Percentiles rank a stretch among this genome's conserved stretches.
These are phyloP conservation scores for Xylaria sp. DNA, from an alignment of 2,329 filamentous ascomycete species.

Conservation along the genomic window DNA sequence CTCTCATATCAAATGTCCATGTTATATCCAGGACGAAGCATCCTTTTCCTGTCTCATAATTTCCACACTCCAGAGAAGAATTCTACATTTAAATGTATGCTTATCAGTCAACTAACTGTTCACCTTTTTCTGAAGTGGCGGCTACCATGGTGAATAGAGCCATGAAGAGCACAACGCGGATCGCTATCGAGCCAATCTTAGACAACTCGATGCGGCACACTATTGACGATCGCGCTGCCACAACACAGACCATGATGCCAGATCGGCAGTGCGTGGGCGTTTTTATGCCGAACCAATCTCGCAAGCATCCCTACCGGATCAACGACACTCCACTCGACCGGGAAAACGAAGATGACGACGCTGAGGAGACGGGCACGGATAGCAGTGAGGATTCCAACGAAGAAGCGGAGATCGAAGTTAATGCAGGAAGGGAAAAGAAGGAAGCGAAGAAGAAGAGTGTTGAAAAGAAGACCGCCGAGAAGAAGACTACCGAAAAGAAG, in stretches of 20 bases:
- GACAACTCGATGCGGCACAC: background rate
- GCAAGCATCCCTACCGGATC: constrained; percentile 6
- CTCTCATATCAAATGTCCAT: background rate
- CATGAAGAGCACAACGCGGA: constrained; percentile 33
- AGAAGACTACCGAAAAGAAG: background rate
- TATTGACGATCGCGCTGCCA: background rate
- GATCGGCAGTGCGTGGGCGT: background rate
- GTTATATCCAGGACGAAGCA: background rate
- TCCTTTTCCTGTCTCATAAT: background rate
- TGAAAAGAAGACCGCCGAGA: background rate
- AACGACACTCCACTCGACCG: background rate
- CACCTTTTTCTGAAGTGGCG: constrained; percentile 11
- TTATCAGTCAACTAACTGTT: background rate
- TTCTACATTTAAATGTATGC: background rate
- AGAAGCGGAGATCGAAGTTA: background rate
- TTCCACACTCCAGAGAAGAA: background rate
- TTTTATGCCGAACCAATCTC: background rate
- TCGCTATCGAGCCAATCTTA: constrained; percentile 40
- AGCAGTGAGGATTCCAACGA: too few relatives aligned
- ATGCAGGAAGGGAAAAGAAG: background rate
- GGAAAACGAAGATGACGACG: background rate
- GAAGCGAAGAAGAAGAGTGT: background rate
- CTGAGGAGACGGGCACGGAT: background rate
- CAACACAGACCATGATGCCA: constrained; percentile 13
- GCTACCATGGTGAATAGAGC: constrained; percentile 27